These are phyloP conservation scores for Mucor indicus DNA, from an alignment of 371 early-diverging fungal genomes.

Conservation along the genomic window DNA sequence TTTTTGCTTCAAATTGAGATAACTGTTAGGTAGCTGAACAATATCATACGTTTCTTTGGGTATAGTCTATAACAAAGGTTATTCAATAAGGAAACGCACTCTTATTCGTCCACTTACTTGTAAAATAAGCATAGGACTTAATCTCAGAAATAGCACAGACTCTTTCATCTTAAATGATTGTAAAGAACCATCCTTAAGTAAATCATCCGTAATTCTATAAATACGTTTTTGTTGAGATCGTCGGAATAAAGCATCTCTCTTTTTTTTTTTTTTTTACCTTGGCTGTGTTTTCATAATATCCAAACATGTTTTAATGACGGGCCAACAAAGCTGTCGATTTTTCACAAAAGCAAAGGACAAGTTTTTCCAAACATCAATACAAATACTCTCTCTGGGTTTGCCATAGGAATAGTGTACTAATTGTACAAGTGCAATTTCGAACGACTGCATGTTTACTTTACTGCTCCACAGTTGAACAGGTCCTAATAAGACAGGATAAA, in stretches of 20 bases:
- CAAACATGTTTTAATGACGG: not conserved
- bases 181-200: not conserved
- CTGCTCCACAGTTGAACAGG: constrained; percentile 3
- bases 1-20: not conserved
- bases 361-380: constrained; percentile 7
- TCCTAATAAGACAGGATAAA: not conserved
- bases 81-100: not conserved
- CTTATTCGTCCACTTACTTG: constrained; percentile 5
- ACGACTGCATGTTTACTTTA: not conserved
- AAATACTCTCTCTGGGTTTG: constrained; percentile 1
- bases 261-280: constrained; percentile 1
- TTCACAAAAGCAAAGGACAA: constrained; percentile 5
- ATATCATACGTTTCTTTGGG: constrained; percentile 8
- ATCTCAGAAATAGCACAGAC: not conserved
- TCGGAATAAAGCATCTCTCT: too few species aligned
- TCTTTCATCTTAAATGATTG: not conserved
- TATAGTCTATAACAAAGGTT: too few species aligned
- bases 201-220: not conserved
- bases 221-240: too few species aligned
- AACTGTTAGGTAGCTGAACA: constrained; percentile 6
- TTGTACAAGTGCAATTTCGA: not conserved
- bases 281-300: constrained; percentile 1
- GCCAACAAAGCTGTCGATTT: constrained; percentile 1
- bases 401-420: constrained; percentile 3
- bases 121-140: constrained; percentile 12